Percentiles rank a stretch among this genome's conserved stretches.
phyloP scores from a whole-genome alignment of 257 asterid species.

The Petunia axillaris region DNA sequence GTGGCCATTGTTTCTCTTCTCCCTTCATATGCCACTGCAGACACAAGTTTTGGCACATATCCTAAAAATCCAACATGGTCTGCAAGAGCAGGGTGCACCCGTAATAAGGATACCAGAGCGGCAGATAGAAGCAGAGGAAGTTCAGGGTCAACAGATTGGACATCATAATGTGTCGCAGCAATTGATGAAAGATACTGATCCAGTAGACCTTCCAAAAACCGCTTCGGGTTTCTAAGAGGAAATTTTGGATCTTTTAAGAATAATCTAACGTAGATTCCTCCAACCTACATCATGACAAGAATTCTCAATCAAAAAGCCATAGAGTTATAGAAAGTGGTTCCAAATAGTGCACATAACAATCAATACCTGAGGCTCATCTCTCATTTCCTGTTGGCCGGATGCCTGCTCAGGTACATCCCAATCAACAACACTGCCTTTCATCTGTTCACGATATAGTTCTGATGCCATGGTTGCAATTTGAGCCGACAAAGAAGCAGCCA shows the following conservation, averaged over 20 bases:
- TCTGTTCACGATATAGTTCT: slow-evolving; percentile 85
- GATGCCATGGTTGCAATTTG: slow-evolving; percentile 96
- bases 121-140: slow-evolving; percentile 98
- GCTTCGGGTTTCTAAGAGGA: slow-evolving; percentile 94
- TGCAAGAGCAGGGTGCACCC: slow-evolving; percentile 98
- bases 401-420: slow-evolving; percentile 99
- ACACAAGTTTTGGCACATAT: slow-evolving; percentile 91
- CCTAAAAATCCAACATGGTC: slow-evolving; percentile 99
- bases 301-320: slow-evolving; percentile 26
- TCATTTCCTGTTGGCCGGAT: slow-evolving; percentile 90
- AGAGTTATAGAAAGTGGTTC: slow-evolving; percentile 24
- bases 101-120: slow-evolving; percentile 87
- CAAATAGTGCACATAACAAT: slow-evolving; percentile 24
- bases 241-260: slow-evolving; percentile 98
- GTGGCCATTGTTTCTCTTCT: slow-evolving; percentile 93
- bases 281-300: slow-evolving; percentile 65
- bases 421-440: slow-evolving; percentile 88
- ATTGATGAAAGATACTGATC: slow-evolving; percentile 97
- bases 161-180: slow-evolving; percentile 79
- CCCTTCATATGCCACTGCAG: slow-evolving; percentile 95
- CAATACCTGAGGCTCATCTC: slow-evolving; percentile 96
- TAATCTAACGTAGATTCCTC: slow-evolving; percentile 92
- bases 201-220: slow-evolving; percentile 90
- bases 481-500: slow-evolving; percentile 97
- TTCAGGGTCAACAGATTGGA: slow-evolving; percentile 78